Evolutionary conservation across 2,329 filamentous ascomycete species (phyloP), one percentile per base, ranked within the genome.

Genomic region (Fusarium udum): DNA sequence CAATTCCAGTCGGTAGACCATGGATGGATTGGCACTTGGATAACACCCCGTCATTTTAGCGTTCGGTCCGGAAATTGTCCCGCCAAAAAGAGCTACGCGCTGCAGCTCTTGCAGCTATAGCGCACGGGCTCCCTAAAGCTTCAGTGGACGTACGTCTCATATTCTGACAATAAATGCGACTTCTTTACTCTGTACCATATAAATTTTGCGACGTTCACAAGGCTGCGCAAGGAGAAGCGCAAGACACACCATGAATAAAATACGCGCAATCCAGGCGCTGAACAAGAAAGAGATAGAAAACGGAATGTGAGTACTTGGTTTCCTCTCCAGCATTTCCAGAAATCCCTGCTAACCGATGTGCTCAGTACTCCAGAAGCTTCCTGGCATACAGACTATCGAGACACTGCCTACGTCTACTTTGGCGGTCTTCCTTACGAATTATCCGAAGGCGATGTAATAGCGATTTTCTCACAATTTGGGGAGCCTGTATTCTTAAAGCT

Each of bases 341-440:
- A 56, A 34, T 31, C 40, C 48, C 26, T 40, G 39, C 62, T 56
- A 42, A 72, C 46, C 56, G 80, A 73, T 82, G 55, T 31, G 48
- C 45, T 58, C 45, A 95, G 94, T 76, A 88, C 92, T 6, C 92
- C 95, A 46, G 91, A 95, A 83, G 95, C 92, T 72, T 98, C 95
- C 64, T 98, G 95, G 95, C 95, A 98, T 82, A 92, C 92, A 81
- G 97, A 99, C 85, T 99, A 98, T 84, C 93, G 94, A 84, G 96
- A 97, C 85, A 98, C 96, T 4, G 97, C 96, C 67, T 99, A 95
- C 82, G 86, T 99, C 80, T 97, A 98, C 86, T 95, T 99, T 76
- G 97, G 97, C 79, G 95, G 95, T 34, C 88, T 99, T 18, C 94
- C 95, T 7, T 97, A 93, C 83, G 94, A 97, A 79, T 88, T 99